Percentiles rank a stretch among this genome's conserved stretches.
These are phyloP conservation scores for Xylariaceae sp. DNA, from an alignment of 2,329 filamentous ascomycete species.

Conservation along the genomic window DNA sequence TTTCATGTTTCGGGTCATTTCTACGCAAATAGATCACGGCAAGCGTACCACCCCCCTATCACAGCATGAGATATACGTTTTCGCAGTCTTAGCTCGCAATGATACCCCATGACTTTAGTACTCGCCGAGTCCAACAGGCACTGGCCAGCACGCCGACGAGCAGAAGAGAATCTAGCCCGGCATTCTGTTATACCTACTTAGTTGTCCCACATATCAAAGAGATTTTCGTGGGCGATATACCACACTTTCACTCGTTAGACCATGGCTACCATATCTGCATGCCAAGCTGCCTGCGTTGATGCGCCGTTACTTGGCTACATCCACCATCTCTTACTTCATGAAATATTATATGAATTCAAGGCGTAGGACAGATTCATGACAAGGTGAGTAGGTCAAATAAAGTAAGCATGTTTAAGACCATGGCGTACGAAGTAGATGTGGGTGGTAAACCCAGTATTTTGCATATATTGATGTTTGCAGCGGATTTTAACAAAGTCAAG, in stretches of 20 bases:
- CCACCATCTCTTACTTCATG: not conserved
- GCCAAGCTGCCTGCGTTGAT: too few relatives aligned
- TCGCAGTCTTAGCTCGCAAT: too few relatives aligned
- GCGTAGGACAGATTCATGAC: not conserved
- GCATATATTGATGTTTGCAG: not conserved
- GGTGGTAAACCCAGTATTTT: not conserved
- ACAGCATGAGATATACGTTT: too few relatives aligned
- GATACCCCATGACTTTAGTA: too few relatives aligned
- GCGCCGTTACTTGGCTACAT: not conserved
- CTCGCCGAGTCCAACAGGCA: too few relatives aligned
- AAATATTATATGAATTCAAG: not conserved
- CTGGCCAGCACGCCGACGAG: too few relatives aligned
- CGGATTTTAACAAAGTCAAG: not conserved
- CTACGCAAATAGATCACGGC: not conserved
- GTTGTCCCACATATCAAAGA: not conserved
- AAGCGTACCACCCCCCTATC: too few relatives aligned
- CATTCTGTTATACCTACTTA: not conserved
- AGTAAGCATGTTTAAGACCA: not conserved
- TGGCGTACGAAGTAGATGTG: not conserved
- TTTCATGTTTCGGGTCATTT: not conserved
- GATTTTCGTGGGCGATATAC: not conserved
- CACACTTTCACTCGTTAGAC: not conserved
- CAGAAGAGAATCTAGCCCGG: too few relatives aligned
- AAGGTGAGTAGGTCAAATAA: not conserved
- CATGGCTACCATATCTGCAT: not conserved